A percentile compares a stretch with the other conserved stretches of the same genome.
Conservation (phyloP, 257 asterid species). For the Orobanche coerulescens region DNA sequence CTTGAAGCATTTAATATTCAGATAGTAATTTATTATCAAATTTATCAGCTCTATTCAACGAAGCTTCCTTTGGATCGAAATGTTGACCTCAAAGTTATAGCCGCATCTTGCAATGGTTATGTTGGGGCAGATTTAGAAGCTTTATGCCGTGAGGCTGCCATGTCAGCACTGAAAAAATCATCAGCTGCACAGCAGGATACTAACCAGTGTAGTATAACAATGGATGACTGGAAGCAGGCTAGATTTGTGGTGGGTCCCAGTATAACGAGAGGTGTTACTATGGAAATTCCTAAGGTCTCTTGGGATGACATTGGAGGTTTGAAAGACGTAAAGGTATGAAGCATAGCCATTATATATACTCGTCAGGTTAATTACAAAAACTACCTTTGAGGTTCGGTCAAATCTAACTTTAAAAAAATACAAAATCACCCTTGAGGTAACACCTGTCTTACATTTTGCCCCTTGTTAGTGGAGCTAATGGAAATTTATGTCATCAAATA, state of each 20-base stretch:
- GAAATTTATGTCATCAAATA: too few species aligned
- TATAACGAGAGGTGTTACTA: conserved; percentile 84
- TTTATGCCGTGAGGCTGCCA: conserved; percentile 79
- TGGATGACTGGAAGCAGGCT: conserved; percentile 74
- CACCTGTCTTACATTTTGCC: too few species aligned
- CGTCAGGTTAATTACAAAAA: too few species aligned
- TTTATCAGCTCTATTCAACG: conserved; percentile 64
- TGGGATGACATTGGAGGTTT: conserved; percentile 98
- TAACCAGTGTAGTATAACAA: conserved; percentile 26
- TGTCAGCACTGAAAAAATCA: conserved; percentile 47
- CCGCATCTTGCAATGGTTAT: conserved; percentile 88
- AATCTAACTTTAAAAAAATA: too few species aligned
- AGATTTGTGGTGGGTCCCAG: conserved; percentile 86
- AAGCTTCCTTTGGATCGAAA: conserved; percentile 58
- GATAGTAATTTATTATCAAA: conserved; percentile 8
- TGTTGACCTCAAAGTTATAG: conserved; percentile 56
- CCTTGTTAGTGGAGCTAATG: too few species aligned
- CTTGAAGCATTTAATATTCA: neutral
- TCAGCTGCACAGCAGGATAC: conserved; percentile 27
- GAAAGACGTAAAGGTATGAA: conserved; percentile 67
- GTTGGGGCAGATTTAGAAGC: conserved; percentile 99
- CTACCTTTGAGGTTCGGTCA: too few species aligned
- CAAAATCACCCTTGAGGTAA: too few species aligned
- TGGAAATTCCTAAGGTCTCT: conserved; percentile 78
- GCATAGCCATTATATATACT: conserved; percentile 2